Evolutionary conservation across 2,329 filamentous ascomycete genomes (phyloP), one percentile per base, ranked within the genome.

Genomic region (Penicillium sp.): DNA sequence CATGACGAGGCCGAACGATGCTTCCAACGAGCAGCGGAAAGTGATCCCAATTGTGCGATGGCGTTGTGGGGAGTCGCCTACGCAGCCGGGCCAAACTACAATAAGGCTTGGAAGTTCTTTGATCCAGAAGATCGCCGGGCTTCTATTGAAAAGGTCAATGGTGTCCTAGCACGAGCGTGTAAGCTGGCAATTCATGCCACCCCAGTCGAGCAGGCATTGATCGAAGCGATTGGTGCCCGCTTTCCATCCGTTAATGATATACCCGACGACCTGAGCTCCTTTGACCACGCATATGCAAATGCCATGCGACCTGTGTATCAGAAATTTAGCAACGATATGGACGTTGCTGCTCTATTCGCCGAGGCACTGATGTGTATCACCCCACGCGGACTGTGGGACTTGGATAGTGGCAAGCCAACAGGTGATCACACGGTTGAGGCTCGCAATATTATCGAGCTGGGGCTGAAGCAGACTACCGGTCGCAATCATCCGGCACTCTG

Each of bases 61-160:
- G 72, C 71, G 10, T 67, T 67, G 33, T 73, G 71, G 71, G 71
- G 71, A 5, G 50, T 72, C 10, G 70, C 88, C 0, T 90, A 88
- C 66, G 78, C 85, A 0, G 71, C 87, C 0, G 89, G 88, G 0
- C 88, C 88, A 2, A 91, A 92, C 64, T 87, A 88, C 71, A 89
- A 91, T 75, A 90, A 91, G 66, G 84, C 88, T 0, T 91, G 88
- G 88, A 80, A 82, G 16, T 78, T 83, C 10, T 90, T 90, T 60
- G 87, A 88, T 53, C 71, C 78, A 1, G 71, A 76, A 0, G 88
- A 91, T 60, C 75, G 85, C 3, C 69, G 75, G 14, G 68, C 22
- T 5, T 58, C 77, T 2, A 73, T 87, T 10, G 65, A 72, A 28
- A 73, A 74, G 30, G 80, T 80, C 4, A 73, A 78, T 37, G 53